Base-by-base conservation (phyloP, 202 grass and related monocot species). In the Tripidium arundinaceum region DNA sequence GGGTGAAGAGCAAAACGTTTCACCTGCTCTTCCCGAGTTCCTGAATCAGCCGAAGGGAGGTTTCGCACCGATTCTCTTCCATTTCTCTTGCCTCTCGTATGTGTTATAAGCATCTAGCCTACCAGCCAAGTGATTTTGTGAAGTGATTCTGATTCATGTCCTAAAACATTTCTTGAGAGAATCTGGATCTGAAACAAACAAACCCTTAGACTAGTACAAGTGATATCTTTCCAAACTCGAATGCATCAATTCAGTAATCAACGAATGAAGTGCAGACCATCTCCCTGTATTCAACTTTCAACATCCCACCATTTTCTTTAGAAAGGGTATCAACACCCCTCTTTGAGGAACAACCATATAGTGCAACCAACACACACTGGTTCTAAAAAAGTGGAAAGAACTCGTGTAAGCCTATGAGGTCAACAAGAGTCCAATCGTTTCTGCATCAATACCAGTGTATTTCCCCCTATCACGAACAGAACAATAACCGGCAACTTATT, bases 381-480 rank as follows among this genome's bases (percentile, higher is more conserved):
- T 34, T 77, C 13, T 31, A 57, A 68, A 78, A 42, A 15, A n/a
- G 5, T 31, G 12, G 59, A 31, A 62, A 62, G 21, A 61, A 61
- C 57, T 52, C 3, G 57, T 12, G 2, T 60, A 26, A 24, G 57
- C 57, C 25, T 26, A 60, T 26, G 6, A 26, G 11, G 22, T 27
- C 24, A 26, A 61, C 57, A 60, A 60, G 24, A 13, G 25, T 27
- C 22, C 16, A 50, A 54, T 27, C 34, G 19, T 73, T 84, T 57
- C 58, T 76, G 65, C 43, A 49, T 19, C 65, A 66, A 16, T 62
- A 59, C 42, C 66, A 65, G 70, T 64, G 63, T 3, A 12, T 31
- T 36, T 85, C 36, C 10, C 59, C 36, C 68, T 55, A 57, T 68
- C 16, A 42, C 77, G 68, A 80, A 80, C 34, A 79, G 11, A 70